A percentile compares a stretch with the other conserved stretches of the same genome.
Conservation (phyloP, 768 basidiomycete genomes). For the Wakefieldia striispora region DNA sequence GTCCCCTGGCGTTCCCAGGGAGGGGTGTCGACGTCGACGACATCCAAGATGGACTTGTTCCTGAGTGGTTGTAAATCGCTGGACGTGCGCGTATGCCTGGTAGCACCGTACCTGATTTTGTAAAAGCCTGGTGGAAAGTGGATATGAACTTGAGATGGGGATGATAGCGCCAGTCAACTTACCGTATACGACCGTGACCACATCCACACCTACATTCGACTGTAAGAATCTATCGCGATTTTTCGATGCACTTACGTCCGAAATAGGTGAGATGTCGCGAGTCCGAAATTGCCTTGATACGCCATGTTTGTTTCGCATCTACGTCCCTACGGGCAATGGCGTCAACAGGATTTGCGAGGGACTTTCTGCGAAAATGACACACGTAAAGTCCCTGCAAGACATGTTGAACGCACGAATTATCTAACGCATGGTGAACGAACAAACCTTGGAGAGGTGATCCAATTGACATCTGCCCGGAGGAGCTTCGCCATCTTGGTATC, state of each 20-base stretch:
- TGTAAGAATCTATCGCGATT: not conserved
- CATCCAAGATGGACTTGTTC: conserved; percentile 64
- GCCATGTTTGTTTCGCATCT: conserved; percentile 72
- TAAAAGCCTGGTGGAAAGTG: conserved; percentile 58
- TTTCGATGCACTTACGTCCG: conserved; percentile 52
- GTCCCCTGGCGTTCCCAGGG: conserved; percentile 72
- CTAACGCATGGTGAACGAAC: not conserved
- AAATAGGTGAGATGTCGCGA: conserved; percentile 62
- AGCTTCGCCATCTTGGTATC: conserved; percentile 72
- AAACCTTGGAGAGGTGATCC: conserved; percentile 73
- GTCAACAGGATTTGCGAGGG: not conserved
- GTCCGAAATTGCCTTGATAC: conserved; percentile 62
- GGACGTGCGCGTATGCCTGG: not conserved
- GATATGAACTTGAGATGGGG: not conserved
- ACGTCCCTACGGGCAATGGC: conserved; percentile 52
- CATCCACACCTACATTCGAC: conserved; percentile 48
- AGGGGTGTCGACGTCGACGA: conserved; percentile 74
- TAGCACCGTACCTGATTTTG: conserved; percentile 59
- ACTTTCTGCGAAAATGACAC: conserved; percentile 21
- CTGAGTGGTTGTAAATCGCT: conserved; percentile 32
- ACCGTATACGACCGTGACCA: conserved; percentile 76
- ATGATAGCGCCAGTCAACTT: conserved; percentile 17
- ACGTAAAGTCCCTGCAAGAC: conserved; percentile 69
- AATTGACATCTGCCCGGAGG: conserved; percentile 74
- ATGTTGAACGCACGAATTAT: not conserved